Evolutionary conservation across 805 yeast genomes (phyloP).

Genomic region (Komagataella phaffii): DNA sequence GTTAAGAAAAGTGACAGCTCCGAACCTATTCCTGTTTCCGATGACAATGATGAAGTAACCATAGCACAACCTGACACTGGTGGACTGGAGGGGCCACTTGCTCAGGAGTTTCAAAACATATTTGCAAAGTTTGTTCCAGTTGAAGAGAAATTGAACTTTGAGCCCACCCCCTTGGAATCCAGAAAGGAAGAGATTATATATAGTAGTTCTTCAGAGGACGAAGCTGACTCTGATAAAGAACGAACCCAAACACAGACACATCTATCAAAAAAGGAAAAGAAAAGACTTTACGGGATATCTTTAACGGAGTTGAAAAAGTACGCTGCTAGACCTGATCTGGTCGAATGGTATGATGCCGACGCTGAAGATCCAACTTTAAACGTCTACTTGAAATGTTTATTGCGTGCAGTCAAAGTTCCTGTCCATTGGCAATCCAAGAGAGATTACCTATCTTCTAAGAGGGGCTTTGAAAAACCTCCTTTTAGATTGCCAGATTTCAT

Average conservation of each 20-base stretch:
- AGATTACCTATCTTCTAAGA: slow-evolving; percentile 55
- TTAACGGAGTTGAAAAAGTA: slow-evolving; percentile 53
- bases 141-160: background rate
- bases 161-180: background rate
- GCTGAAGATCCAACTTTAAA: slow-evolving; percentile 64
- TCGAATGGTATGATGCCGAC: slow-evolving; percentile 83
- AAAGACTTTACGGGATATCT: slow-evolving; percentile 43
- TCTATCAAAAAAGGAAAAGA: slow-evolving; percentile 35
- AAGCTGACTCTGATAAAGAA: slow-evolving; percentile 11
- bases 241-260: slow-evolving; percentile 9
- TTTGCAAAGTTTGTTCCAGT: background rate
- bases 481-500: slow-evolving; percentile 73
- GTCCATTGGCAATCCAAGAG: slow-evolving; percentile 71
- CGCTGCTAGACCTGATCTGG: slow-evolving; percentile 50
- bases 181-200: background rate
- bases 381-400: slow-evolving; percentile 47
- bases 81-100: background rate
- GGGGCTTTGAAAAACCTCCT: slow-evolving; percentile 55
- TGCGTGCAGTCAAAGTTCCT: slow-evolving; percentile 69
- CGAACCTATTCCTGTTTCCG: background rate
- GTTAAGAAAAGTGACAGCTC: background rate
- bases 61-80: background rate
- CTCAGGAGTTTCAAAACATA: background rate
- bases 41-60: background rate
- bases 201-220: slow-evolving; percentile 1